Percentiles rank a stretch among this genome's conserved stretches.
Evolutionary conservation across 192 early-diverging fungal species (phyloP).

Genomic region (Backusella parvicylindrica): DNA sequence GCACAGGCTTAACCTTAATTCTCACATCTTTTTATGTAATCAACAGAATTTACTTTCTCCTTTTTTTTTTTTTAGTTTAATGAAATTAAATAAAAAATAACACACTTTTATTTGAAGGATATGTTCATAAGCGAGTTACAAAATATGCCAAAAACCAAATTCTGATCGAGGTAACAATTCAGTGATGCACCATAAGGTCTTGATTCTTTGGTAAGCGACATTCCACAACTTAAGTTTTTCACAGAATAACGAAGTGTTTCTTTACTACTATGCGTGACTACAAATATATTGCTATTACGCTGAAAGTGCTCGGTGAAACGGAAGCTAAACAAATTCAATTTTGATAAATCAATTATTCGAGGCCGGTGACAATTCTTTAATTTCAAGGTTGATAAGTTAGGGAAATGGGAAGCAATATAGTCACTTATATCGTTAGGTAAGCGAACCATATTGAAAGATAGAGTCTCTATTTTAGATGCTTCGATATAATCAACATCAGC

Average conservation of each 20-base stretch:
- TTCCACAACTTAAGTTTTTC: background rate
- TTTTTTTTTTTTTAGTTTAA: background rate
- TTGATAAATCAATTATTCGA: background rate
- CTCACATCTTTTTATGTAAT: background rate
- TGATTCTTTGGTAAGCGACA: background rate
- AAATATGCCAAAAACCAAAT: background rate
- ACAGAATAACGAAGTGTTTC: background rate
- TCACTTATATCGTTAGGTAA: background rate
- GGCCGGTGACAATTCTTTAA: background rate
- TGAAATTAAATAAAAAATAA: background rate
- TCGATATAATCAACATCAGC: background rate
- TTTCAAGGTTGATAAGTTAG: background rate
- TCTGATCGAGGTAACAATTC: background rate
- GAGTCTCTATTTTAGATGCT: background rate
- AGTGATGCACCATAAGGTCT: background rate
- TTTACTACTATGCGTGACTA: background rate
- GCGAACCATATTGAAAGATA: background rate
- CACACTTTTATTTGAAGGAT: background rate
- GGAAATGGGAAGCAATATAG: background rate
- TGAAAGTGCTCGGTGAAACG: background rate
- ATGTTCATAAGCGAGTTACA: background rate
- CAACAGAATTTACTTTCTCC: no score
- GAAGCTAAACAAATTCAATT: background rate
- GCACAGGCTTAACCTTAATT: background rate
- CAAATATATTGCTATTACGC: background rate